A percentile compares a stretch with the other conserved stretches of the same genome.
Conservation (phyloP, 2,329 filamentous ascomycete species). For the Colletotrichum zoysiae region DNA sequence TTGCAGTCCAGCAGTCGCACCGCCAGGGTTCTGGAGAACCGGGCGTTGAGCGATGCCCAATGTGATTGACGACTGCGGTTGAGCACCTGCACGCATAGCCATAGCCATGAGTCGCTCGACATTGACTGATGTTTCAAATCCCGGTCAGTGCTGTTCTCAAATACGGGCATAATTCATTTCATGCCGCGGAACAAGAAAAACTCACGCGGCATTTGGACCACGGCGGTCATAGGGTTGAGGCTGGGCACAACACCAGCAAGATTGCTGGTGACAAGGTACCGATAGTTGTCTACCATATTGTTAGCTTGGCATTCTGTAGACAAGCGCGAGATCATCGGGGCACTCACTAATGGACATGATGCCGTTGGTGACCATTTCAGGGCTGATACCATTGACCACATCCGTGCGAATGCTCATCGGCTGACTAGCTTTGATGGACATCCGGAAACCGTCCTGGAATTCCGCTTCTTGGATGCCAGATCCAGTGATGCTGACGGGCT, state of each 20-base stretch:
- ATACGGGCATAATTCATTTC: constrained; percentile 13
- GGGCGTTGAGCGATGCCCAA: constrained; percentile 44
- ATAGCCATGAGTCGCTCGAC: constrained; percentile 43
- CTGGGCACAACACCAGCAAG: constrained; percentile 42
- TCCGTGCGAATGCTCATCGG: constrained; percentile 44
- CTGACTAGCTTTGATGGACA: constrained; percentile 45
- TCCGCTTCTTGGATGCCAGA: constrained; percentile 45
- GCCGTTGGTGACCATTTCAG: constrained; percentile 43
- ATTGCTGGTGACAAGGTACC: constrained; percentile 45
- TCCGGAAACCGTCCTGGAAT: constrained; percentile 44
- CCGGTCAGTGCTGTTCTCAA: constrained; percentile 20
- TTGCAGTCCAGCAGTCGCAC: constrained; percentile 37
- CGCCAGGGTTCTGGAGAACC: constrained; percentile 44
- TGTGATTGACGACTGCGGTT: constrained; percentile 41
- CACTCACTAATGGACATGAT: constrained; percentile 43
- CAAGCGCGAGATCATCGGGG: neutral
- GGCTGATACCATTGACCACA: constrained; percentile 44
- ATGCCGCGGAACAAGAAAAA: neutral
- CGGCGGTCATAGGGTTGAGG: constrained; percentile 44
- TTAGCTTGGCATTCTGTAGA: neutral
- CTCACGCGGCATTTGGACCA: constrained; percentile 44
- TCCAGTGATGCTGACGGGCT: constrained; percentile 41
- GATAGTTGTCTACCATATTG: constrained; percentile 41
- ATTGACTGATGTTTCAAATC: constrained; percentile 42
- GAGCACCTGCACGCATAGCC: constrained; percentile 43